Base-by-base conservation (phyloP, 768 basidiomycete species). In the Leccinum subtestaceum region DNA sequence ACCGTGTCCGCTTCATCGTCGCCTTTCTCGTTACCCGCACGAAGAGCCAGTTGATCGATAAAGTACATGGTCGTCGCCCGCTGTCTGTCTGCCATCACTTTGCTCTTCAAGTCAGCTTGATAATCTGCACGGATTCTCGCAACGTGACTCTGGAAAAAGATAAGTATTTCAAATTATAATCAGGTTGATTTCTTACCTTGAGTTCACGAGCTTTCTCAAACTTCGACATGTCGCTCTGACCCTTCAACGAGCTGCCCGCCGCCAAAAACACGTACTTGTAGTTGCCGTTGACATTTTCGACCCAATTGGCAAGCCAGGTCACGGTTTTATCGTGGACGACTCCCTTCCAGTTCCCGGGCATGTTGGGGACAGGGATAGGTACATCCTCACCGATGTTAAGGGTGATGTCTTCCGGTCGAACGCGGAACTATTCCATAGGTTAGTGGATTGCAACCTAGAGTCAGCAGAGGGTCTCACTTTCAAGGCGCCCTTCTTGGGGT, bases 51-150 rank as follows among this genome's bases (percentile, higher is more conserved):
- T 69, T 86, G 86, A 75, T 99, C 97, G 68, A 99, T 98, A 76
- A 99, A 93, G 74, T 99, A 99, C 88, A 99, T 91, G 15, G 97
- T 91, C 1, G 96, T 98, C n/a, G 97, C 97, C 25, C 96, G 88
- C 75, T 98, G 96, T 34, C 97, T 88, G 63, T 93, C 89, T 10
- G 88, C 90, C 91, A 94, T 98, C 59, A 94, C 84, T 74, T 97
- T 98, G 54, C 83, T 87, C 76, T 84, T 92, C 56, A 98, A 78
- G 58, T 97, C 93, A 19, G 74, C 78, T 8, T 80, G 85, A 72
- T 99, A 99, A 70, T 97, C 94, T 62, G 86, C 76, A 49, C 97
- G 91, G 62, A 99, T 96, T 56, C 84, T 83, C 64, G 92, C 94
- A 63, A 99, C 92, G 68, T 98, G 86, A 64, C 84, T 85, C 95